phyloP scores from a whole-genome alignment of 345 rosid species.

The Populus simonii region DNA sequence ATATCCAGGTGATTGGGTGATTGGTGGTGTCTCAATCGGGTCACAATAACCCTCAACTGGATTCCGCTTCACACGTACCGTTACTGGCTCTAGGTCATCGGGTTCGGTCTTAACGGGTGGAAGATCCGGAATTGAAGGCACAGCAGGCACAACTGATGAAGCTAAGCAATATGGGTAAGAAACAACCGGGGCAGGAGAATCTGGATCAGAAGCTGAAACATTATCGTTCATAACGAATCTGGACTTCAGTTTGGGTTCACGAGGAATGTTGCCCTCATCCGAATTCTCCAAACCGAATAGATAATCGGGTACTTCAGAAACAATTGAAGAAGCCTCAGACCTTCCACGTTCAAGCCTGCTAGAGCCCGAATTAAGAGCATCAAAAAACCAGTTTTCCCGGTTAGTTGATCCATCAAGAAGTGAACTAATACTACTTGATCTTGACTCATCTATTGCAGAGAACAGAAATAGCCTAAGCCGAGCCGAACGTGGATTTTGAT shows the following conservation, averaged over 20 bases:
- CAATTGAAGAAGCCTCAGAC: constrained; percentile 81
- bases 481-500: constrained; percentile 66
- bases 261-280: constrained; percentile 32
- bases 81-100: constrained; percentile 38
- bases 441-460: constrained; percentile 51
- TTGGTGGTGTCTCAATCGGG: constrained; percentile 33
- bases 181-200: constrained; percentile 73
- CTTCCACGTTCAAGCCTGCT: constrained; percentile 66
- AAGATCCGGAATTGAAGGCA: constrained; percentile 60
- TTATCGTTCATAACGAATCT: constrained; percentile 47
- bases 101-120: constrained; percentile 65
- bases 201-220: constrained; percentile 72
- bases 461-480: constrained; percentile 87
- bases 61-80: constrained; percentile 22
- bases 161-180: constrained; percentile 68
- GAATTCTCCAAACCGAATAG: constrained; percentile 77
- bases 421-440: constrained; percentile 76
- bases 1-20: constrained; percentile 36
- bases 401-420: constrained; percentile 81
- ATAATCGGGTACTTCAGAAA: constrained; percentile 89
- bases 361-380: constrained; percentile 68
- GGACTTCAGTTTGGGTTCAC: constrained; percentile 41
- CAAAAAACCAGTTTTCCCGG: constrained; percentile 89
- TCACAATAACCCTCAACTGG: constrained; percentile 18
- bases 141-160: constrained; percentile 47